Base-by-base conservation (phyloP, 495 filamentous ascomycete species). In the Penicillium arizonense region DNA sequence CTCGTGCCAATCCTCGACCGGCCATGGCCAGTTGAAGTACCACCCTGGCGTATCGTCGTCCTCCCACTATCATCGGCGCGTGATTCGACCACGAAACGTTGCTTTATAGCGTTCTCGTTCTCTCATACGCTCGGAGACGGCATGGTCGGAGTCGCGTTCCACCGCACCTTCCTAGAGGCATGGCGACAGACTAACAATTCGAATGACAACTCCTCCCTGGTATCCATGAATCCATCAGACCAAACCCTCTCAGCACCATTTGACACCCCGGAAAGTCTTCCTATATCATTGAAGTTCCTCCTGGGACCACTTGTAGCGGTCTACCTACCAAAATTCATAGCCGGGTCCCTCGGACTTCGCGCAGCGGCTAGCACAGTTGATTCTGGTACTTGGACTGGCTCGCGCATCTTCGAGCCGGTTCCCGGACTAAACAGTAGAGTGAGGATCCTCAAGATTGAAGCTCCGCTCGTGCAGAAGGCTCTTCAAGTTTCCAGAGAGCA, bases 41-140 rank as follows among this genome's bases (percentile, higher is more conserved):
- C 62, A n/a, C 56, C 59, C 18, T 65, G 62, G 62, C 53, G 53
- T 33, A 65, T 65, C 18, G 44, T 65, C 13, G 53, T 65, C 13
- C 56, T 65, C 13, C 62, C 59, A 33, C 42, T 65, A 5, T 21
- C 14, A 5, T 41, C 57, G 18, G 7, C 18, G 13, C 34, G 12
- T 8, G 41, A 36, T 11, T 42, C 52, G 16, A 35, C 20, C 18
- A 47, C 37, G 23, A 55, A 14, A 12, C 59, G 62, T 30, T 62
- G 56, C 44, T 59, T 65, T 4, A 51, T 65, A 8, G 56, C 48
- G 1, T 62, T 65, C 50, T 28, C 62, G 1, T 62, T 65, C 42
- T 65, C 59, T 1, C 62, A 65, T 45, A 47, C 59, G 6, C 28
- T 65, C 3, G 62, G 62, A n/a, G 62, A 65, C 9, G 62, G 62